Evolutionary conservation across 2,329 filamentous ascomycete species (phyloP).

Genomic region (Colletotrichum tropicicola): DNA sequence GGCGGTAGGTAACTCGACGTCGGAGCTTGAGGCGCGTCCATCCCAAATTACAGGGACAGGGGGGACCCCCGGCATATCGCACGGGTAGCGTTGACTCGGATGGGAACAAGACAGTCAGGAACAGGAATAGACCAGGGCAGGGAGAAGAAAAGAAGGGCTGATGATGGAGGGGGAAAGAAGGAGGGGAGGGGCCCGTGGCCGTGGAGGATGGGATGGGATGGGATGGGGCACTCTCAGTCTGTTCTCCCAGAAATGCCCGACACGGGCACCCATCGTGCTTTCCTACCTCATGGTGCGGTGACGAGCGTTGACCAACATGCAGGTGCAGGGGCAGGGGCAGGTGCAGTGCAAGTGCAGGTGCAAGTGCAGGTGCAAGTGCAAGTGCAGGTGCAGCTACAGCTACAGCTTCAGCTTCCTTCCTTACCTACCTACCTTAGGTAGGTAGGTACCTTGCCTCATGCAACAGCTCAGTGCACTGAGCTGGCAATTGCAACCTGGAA

Average conservation of each 20-base stretch:
- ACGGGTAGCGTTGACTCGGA: slow-evolving; percentile 22
- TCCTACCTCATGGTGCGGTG: background rate
- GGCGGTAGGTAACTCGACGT: slow-evolving; percentile 8
- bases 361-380: no score
- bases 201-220: background rate
- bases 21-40: slow-evolving; percentile 32
- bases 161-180: background rate
- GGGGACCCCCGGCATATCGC: slow-evolving; percentile 18
- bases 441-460: background rate
- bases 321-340: background rate
- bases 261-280: slow-evolving; percentile 1
- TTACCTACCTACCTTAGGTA: background rate
- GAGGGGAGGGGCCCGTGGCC: background rate
- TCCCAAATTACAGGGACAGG: slow-evolving; percentile 30
- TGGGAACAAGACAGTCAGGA: slow-evolving; percentile 22
- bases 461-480: no score
- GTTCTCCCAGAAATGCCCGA: slow-evolving; percentile 20
- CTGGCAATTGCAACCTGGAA: no score
- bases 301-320: background rate
- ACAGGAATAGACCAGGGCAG: background rate
- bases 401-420: background rate
- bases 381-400: background rate
- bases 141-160: background rate
- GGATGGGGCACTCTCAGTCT: background rate
- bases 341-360: background rate